Conservation (phyloP, 2,329 filamentous ascomycete genomes). For the Diplocarpon rosae region DNA sequence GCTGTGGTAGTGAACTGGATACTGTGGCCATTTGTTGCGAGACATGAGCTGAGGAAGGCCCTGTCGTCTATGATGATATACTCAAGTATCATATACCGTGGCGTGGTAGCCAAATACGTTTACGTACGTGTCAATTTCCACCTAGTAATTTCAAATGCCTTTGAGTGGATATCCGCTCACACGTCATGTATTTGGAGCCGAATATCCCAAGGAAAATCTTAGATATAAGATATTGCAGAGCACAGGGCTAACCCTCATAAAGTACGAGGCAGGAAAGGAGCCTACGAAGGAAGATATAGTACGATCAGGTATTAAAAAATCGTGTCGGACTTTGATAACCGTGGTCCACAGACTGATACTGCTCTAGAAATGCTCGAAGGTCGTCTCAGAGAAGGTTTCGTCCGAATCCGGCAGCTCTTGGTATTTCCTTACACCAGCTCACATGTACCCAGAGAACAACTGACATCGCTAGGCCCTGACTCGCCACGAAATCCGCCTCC, state of each 20-base stretch:
- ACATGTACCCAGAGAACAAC: not conserved
- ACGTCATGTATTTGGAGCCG: no score
- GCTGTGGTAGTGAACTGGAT: conserved; percentile 47
- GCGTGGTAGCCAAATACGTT: conserved; percentile 43
- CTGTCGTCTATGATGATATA: conserved; percentile 47
- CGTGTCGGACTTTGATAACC: not conserved
- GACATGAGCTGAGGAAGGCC: conserved; percentile 45
- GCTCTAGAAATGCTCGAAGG: conserved; percentile 44
- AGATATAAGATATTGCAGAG: no score
- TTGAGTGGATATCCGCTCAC: no score
- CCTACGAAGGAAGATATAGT: conserved; percentile 40
- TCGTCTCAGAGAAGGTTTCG: conserved; percentile 47
- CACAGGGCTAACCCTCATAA: no score
- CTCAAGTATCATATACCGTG: conserved; percentile 44
- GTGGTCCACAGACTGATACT: conserved; percentile 4
- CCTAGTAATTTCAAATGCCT: no score
- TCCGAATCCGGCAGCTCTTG: conserved; percentile 44
- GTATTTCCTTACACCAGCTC: conserved; percentile 6
- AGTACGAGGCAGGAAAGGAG: conserved; percentile 40
- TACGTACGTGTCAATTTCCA: conserved; percentile 27
- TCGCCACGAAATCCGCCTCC: conserved; percentile 46
- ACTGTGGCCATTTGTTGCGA: conserved; percentile 49
- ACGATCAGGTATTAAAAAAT: conserved; percentile 29
- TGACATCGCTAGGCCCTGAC: conserved; percentile 34
- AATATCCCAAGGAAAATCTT: no score